Percentiles rank a stretch among this genome's conserved stretches.
Conservation (phyloP, 2,329 filamentous ascomycete genomes). For the Thelonectria rubi region DNA sequence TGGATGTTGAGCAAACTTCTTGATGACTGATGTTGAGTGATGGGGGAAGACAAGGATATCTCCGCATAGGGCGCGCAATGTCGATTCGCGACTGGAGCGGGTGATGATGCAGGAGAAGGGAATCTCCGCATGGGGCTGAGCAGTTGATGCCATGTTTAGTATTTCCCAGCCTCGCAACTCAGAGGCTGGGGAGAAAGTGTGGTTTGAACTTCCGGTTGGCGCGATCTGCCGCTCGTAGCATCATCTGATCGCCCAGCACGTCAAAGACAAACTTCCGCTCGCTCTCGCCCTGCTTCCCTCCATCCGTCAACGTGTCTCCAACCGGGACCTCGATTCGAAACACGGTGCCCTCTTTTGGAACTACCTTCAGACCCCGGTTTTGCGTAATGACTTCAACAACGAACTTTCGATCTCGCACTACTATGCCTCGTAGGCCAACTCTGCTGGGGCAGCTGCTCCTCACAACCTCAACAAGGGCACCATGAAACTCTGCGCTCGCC, state of each 20-base stretch:
- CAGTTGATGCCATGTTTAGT: no score
- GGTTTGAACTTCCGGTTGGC: conserved; percentile 92
- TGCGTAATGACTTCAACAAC: conserved; percentile 85
- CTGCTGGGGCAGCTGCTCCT: conserved; percentile 81
- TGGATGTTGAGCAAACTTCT: no score
- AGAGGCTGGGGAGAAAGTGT: conserved; percentile 80
- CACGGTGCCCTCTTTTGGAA: conserved; percentile 90
- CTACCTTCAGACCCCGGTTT: conserved; percentile 74
- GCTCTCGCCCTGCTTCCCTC: conserved; percentile 26
- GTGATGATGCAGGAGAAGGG: no score
- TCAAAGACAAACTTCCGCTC: conserved; percentile 74
- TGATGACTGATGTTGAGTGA: no score
- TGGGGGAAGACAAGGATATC: no score
- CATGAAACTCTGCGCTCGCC: conserved; percentile 88
- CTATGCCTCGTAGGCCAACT: conserved; percentile 86
- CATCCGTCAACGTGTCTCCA: conserved; percentile 24
- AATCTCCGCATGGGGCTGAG: no score
- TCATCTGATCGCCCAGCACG: conserved; percentile 86
- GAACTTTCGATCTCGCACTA: conserved; percentile 87
- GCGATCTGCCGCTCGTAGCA: conserved; percentile 82
- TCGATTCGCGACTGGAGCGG: no score
- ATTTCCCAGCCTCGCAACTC: conserved; percentile 44
- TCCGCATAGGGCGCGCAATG: no score
- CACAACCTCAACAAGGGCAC: conserved; percentile 83
- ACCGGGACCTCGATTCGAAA: conserved; percentile 78